A percentile compares a stretch with the other conserved stretches of the same genome.
phyloP scores from a whole-genome alignment of 2,329 filamentous ascomycete genomes.

The Ambrosiella beaveri region DNA sequence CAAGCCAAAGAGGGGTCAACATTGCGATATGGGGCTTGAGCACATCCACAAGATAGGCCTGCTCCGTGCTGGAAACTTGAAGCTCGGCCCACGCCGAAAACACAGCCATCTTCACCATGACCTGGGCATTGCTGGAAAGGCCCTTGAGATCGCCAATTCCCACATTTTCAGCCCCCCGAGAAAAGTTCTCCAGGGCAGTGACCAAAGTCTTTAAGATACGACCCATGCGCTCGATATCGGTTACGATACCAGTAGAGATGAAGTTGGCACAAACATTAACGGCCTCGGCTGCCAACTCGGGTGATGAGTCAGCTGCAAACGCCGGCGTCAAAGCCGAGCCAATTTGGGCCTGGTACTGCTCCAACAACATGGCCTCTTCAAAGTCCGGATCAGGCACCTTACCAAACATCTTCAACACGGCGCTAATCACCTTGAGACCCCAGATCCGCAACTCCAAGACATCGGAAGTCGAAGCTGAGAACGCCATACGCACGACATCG shows the following conservation, averaged over 20 bases:
- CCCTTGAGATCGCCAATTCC: constrained; percentile 86
- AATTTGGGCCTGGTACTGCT: constrained; percentile 98
- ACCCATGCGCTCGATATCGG: constrained; percentile 95
- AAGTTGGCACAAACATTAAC: constrained; percentile 97
- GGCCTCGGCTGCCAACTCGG: constrained; percentile 85
- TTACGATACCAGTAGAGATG: constrained; percentile 92
- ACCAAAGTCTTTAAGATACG: constrained; percentile 89
- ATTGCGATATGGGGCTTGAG: constrained; percentile 78
- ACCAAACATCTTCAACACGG: constrained; percentile 88
- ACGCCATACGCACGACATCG: constrained; percentile 90
- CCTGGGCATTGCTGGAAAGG: constrained; percentile 84
- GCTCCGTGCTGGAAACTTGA: constrained; percentile 85
- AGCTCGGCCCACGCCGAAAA: constrained; percentile 96
- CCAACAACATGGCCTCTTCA: constrained; percentile 84
- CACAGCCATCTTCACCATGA: constrained; percentile 96
- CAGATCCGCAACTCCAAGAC: constrained; percentile 80
- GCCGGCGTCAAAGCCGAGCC: constrained; percentile 90
- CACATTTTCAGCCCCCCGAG: constrained; percentile 32
- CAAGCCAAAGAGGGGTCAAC: constrained; percentile 83
- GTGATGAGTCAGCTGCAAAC: constrained; percentile 88
- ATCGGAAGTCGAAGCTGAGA: constrained; percentile 87
- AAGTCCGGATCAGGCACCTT: constrained; percentile 93
- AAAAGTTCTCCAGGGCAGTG: constrained; percentile 80
- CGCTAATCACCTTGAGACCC: constrained; percentile 85
- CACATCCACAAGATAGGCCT: constrained; percentile 75